phyloP scores from a whole-genome alignment of 768 basidiomycete species.

The Lactifluus volemus region DNA sequence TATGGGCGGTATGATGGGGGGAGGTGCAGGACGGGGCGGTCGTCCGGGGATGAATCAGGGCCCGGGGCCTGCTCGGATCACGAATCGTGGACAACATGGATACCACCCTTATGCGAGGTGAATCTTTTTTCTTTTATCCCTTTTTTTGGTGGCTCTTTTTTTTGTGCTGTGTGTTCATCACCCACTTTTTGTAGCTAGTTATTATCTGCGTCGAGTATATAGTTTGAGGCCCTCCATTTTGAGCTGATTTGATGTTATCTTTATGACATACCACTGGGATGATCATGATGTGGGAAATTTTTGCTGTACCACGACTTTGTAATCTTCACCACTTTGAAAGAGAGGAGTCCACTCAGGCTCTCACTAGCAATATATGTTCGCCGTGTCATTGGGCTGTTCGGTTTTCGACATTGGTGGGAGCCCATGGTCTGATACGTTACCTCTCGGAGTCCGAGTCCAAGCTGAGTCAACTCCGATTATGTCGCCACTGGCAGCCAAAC shows the following conservation, averaged over 20 bases:
- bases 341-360: too few species aligned
- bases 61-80: slow-evolving; percentile 41
- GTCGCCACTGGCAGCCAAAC: too few species aligned
- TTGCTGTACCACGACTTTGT: too few species aligned
- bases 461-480: too few species aligned
- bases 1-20: slow-evolving; percentile 21
- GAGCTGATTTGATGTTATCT: slow-evolving; percentile 1
- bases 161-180: not conserved
- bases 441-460: too few species aligned
- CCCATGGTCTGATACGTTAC: too few species aligned
- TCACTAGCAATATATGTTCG: too few species aligned
- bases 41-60: slow-evolving; percentile 45
- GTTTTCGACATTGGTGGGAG: too few species aligned
- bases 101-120: slow-evolving; percentile 81
- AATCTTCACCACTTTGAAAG: too few species aligned
- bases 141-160: not conserved
- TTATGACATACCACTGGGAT: not conserved
- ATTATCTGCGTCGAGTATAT: slow-evolving; percentile 1
- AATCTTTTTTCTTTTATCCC: not conserved
- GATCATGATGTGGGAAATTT: too few species aligned
- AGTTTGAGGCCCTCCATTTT: not conserved
- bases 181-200: not conserved
- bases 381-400: too few species aligned
- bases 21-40: slow-evolving; percentile 47
- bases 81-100: slow-evolving; percentile 66